These are phyloP conservation scores for Tricholoma flavovirens DNA, from an alignment of 768 basidiomycete genomes.

Conservation along the genomic window DNA sequence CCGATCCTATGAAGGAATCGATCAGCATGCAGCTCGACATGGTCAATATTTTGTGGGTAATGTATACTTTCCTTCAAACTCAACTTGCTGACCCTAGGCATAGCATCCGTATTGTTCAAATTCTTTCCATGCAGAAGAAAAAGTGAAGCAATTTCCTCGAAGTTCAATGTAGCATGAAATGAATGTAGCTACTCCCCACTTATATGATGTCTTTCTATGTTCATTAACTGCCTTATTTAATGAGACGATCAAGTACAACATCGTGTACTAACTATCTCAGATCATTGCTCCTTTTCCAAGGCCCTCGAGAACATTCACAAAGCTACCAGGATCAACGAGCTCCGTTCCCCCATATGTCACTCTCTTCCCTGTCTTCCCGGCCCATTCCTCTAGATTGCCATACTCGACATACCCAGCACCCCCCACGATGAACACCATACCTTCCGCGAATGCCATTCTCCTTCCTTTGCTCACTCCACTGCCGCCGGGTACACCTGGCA, in stretches of 20 bases:
- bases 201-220: not conserved
- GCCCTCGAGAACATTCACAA: conserved; percentile 64
- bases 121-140: conserved; percentile 62
- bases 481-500: conserved; percentile 49
- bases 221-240: conserved; percentile 3
- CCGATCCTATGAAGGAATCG: conserved; percentile 75
- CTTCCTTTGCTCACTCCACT: conserved; percentile 35
- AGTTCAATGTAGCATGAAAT: not conserved
- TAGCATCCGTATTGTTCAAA: conserved; percentile 78
- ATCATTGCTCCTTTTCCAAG: conserved; percentile 44
- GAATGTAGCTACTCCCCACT: conserved; percentile 1
- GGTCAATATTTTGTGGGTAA: conserved; percentile 80
- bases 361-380: conserved; percentile 69
- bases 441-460: conserved; percentile 79
- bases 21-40: conserved; percentile 79
- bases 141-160: conserved; percentile 10
- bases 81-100: not conserved
- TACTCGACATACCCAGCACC: conserved; percentile 98
- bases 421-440: conserved; percentile 91
- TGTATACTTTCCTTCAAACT: not conserved
- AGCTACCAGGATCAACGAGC: conserved; percentile 84
- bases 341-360: conserved; percentile 96
- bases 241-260: not conserved
- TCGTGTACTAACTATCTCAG: conserved; percentile 1
- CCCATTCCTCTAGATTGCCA: conserved; percentile 95